Evolutionary conservation across 805 yeast species (phyloP).

Genomic region (Cyberlindnera bimundalis): DNA sequence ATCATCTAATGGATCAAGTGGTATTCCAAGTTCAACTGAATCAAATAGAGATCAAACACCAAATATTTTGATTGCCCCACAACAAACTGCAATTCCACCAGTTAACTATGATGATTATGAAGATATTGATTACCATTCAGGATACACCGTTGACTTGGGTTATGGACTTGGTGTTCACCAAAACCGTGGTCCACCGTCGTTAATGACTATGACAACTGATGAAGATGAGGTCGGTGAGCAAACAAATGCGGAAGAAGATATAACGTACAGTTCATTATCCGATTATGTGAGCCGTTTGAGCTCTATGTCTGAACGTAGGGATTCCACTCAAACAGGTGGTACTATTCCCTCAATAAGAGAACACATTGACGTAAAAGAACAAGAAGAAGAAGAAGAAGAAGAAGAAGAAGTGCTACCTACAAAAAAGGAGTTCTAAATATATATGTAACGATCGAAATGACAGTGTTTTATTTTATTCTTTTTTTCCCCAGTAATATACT

Average conservation of each 20-base stretch:
- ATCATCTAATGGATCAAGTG: slow-evolving; percentile 4
- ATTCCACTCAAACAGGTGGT: not conserved
- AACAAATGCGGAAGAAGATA: not conserved
- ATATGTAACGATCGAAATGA: not conserved
- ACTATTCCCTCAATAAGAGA: not conserved
- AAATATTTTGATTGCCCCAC: too few species aligned
- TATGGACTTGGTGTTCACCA: slow-evolving; percentile 24
- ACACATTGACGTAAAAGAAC: not conserved
- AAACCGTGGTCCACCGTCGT: slow-evolving; percentile 28
- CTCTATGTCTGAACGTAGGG: slow-evolving; percentile 11
- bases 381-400: not conserved
- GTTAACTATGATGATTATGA: slow-evolving; percentile 11
- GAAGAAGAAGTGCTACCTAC: not conserved
- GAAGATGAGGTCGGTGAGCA: slow-evolving; percentile 8
- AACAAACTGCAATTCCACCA: not conserved
- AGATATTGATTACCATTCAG: slow-evolving; percentile 10
- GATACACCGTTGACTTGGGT: slow-evolving; percentile 25
- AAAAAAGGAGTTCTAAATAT: not conserved
- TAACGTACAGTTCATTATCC: slow-evolving; percentile 12
- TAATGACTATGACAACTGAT: slow-evolving; percentile 21
- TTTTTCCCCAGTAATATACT: too few species aligned
- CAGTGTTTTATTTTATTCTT: not conserved
- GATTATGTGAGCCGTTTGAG: slow-evolving; percentile 25
- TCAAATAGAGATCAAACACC: too few species aligned
- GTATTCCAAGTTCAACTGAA: slow-evolving; percentile 1